Conservation (phyloP, 306 rosid genomes). For the Glycyrrhiza uralensis region DNA sequence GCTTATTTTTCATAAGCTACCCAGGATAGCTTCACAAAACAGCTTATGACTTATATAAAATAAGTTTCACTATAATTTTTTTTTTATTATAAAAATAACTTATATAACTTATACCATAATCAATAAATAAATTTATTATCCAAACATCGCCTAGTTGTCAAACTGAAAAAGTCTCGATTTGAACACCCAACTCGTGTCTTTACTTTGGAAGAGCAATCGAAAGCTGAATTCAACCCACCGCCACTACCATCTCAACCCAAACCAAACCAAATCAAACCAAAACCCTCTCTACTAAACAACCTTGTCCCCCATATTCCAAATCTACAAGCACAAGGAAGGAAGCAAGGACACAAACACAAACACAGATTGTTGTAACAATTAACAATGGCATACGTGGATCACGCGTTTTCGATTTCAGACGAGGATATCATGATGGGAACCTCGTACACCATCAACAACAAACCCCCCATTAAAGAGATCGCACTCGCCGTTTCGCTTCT, state of each 20-base stretch:
- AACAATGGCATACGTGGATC: constrained; percentile 93
- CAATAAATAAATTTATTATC: too few relatives aligned
- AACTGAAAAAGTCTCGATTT: neutral
- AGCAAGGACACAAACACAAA: neutral
- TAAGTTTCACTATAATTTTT: too few relatives aligned
- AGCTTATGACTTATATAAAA: too few relatives aligned
- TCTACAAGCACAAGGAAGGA: neutral
- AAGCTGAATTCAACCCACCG: constrained; percentile 14
- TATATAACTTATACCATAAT: too few relatives aligned
- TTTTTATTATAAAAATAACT: too few relatives aligned
- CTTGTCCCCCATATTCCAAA: neutral
- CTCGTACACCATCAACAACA: constrained; percentile 74
- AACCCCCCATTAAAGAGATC: constrained; percentile 89
- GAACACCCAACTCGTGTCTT: neutral
- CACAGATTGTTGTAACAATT: too few relatives aligned
- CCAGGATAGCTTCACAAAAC: too few relatives aligned
- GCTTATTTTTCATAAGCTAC: too few relatives aligned
- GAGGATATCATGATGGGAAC: constrained; percentile 90
- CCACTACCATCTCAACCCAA: neutral
- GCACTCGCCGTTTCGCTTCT: constrained; percentile 90
- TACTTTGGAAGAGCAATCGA: constrained; percentile 22
- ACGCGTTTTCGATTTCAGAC: constrained; percentile 91
- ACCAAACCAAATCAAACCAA: neutral
- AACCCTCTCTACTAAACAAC: neutral
- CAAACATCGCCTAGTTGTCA: too few relatives aligned